phyloP scores from a whole-genome alignment of 257 asterid species.

The Nicotiana benthamiana region DNA sequence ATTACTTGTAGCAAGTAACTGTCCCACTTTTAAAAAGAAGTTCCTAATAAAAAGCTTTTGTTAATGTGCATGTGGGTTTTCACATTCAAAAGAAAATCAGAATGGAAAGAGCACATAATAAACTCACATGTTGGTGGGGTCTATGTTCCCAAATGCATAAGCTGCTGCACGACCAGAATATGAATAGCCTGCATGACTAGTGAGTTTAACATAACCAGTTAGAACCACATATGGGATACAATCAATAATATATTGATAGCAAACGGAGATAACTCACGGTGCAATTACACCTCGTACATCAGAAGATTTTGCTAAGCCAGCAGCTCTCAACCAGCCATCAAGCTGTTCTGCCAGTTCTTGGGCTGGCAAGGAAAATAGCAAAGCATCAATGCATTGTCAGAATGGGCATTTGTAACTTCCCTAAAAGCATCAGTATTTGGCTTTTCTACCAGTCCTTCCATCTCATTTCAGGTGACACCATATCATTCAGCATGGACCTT shows the following conservation, averaged over 20 bases:
- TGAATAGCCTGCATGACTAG: conserved; percentile 98
- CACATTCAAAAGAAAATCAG: neutral
- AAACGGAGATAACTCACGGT: conserved; percentile 53
- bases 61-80: neutral
- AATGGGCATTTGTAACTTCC: conserved; percentile 13
- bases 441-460: neutral
- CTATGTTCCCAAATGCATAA: conserved; percentile 90
- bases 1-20: neutral
- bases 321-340: conserved; percentile 71
- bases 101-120: neutral
- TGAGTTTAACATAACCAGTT: conserved; percentile 20
- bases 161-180: conserved; percentile 99
- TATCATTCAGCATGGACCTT: neutral
- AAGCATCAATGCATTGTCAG: neutral
- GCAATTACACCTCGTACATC: conserved; percentile 97
- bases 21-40: neutral
- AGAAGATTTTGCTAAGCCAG: conserved; percentile 59
- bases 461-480: neutral
- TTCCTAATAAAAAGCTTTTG: neutral
- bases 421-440: neutral
- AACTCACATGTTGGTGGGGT: conserved; percentile 66
- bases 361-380: conserved; percentile 37
- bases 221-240: neutral
- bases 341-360: conserved; percentile 62
- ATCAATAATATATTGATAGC: conserved; percentile 1